Evolutionary conservation across 192 early-diverging fungal species (phyloP).

Genomic region (Backusella liffmaniae): DNA sequence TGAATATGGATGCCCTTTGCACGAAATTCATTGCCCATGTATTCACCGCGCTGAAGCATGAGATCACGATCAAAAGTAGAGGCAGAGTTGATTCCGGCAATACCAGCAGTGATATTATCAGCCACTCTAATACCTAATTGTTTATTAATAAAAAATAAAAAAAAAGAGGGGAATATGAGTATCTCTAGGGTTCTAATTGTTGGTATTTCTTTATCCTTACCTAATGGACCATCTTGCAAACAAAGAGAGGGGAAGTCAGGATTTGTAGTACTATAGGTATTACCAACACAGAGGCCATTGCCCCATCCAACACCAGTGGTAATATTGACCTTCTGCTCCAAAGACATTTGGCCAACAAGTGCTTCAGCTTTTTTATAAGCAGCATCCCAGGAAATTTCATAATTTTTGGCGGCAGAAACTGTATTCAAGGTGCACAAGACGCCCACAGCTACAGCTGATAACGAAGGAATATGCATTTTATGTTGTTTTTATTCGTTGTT

Average conservation of each 20-base stretch:
- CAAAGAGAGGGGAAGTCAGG: slow-evolving; percentile 48
- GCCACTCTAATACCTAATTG: slow-evolving; percentile 32
- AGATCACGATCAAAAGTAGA: slow-evolving; percentile 57
- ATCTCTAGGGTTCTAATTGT: background rate
- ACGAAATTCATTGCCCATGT: slow-evolving; percentile 55
- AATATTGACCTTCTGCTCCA: slow-evolving; percentile 47
- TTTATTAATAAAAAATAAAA: background rate
- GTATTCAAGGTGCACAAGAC: background rate
- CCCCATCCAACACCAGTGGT: slow-evolving; percentile 46
- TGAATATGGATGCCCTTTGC: slow-evolving; percentile 55
- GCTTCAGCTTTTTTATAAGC: slow-evolving; percentile 23
- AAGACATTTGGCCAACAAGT: slow-evolving; percentile 36
- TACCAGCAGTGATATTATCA: slow-evolving; percentile 42
- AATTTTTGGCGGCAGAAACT: background rate
- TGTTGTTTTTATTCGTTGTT: background rate
- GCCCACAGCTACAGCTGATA: background rate
- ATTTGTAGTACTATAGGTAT: slow-evolving; percentile 37
- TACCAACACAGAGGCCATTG: slow-evolving; percentile 46
- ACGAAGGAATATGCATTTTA: background rate
- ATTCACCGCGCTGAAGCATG: slow-evolving; percentile 43
- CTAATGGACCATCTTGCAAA: slow-evolving; percentile 19
- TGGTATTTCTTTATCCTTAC: background rate
- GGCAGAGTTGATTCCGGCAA: slow-evolving; percentile 55
- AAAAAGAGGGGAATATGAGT: background rate
- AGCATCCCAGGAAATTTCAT: slow-evolving; percentile 21